Percentiles rank a stretch among this genome's conserved stretches.
These are phyloP conservation scores for Typha latifolia DNA, from an alignment of 176 grass and related monocot species.

Conservation along the genomic window DNA sequence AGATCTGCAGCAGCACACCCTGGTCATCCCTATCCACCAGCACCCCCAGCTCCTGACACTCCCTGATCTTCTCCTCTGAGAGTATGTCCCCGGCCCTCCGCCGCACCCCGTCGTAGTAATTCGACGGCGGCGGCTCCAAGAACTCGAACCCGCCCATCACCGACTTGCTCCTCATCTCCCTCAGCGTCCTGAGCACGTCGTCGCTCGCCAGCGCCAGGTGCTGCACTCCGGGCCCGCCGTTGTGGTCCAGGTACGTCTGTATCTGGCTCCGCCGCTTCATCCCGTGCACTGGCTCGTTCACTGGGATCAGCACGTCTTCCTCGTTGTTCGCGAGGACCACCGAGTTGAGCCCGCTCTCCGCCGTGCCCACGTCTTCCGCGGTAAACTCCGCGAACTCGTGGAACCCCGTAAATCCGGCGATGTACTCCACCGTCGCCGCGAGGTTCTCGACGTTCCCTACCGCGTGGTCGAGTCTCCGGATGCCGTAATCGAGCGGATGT, in stretches of 20 bases:
- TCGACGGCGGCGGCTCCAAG: constrained; percentile 41
- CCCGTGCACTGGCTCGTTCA: constrained; percentile 95
- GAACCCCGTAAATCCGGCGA: constrained; percentile 63
- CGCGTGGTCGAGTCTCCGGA: constrained; percentile 63
- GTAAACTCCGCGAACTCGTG: constrained; percentile 98
- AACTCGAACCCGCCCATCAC: constrained; percentile 68
- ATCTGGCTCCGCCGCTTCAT: constrained; percentile 97
- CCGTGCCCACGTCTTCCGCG: constrained; percentile 75
- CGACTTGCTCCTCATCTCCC: constrained; percentile 53
- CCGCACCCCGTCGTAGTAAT: constrained; percentile 70
- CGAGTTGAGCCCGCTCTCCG: constrained; percentile 93
- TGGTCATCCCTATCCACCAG: constrained; percentile 96
- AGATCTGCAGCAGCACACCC: constrained; percentile 86
- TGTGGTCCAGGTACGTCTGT: constrained; percentile 88
- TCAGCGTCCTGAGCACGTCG: constrained; percentile 66
- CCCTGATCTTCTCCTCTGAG: constrained; percentile 63
- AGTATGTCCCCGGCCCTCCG: constrained; percentile 63
- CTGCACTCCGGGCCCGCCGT: constrained; percentile 78
- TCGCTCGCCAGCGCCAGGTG: constrained; percentile 73
- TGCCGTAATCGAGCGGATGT: constrained; percentile 34
- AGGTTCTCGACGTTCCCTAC: constrained; percentile 84
- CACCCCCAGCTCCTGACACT: constrained; percentile 76
- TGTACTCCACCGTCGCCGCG: constrained; percentile 28
- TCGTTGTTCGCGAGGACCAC: constrained; percentile 83
- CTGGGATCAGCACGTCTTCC: constrained; percentile 62